Evolutionary conservation across 164 flowering plant genomes (phyloP).

Genomic region (Sedum album): DNA sequence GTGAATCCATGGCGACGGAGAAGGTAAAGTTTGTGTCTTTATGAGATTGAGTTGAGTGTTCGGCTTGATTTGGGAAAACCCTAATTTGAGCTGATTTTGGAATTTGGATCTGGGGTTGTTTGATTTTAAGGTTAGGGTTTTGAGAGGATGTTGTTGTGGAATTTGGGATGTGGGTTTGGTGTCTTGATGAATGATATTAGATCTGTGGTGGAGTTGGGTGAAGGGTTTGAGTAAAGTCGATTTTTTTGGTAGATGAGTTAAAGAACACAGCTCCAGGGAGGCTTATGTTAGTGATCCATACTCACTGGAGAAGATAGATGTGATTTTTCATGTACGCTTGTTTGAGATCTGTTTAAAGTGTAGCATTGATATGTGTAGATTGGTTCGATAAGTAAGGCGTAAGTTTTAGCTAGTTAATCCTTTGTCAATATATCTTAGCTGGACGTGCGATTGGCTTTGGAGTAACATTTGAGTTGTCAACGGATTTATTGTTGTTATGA

Average conservation of each 20-base stretch:
- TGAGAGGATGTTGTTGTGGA: background rate
- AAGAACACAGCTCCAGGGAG: too few relatives aligned
- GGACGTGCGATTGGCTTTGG: background rate
- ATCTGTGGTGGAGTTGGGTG: background rate
- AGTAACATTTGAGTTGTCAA: background rate
- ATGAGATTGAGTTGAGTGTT: background rate
- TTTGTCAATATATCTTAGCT: background rate
- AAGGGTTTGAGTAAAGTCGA: background rate
- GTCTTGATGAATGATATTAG: background rate
- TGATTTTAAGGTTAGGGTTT: background rate
- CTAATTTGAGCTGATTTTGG: background rate
- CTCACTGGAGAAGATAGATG: too few relatives aligned
- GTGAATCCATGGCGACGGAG: background rate
- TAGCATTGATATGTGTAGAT: background rate
- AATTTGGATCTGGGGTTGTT: background rate
- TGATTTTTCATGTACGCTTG: background rate
- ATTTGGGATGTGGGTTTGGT: background rate
- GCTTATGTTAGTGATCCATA: background rate
- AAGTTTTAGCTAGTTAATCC: background rate
- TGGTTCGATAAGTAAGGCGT: background rate
- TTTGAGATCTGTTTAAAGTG: background rate
- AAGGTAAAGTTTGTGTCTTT: constrained; percentile 1
- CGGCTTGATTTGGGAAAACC: background rate
- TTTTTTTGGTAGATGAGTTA: background rate
- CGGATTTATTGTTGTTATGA: background rate